These are phyloP conservation scores for Gigaspora rosea DNA, from an alignment of 192 early-diverging fungal species.

Conservation along the genomic window DNA sequence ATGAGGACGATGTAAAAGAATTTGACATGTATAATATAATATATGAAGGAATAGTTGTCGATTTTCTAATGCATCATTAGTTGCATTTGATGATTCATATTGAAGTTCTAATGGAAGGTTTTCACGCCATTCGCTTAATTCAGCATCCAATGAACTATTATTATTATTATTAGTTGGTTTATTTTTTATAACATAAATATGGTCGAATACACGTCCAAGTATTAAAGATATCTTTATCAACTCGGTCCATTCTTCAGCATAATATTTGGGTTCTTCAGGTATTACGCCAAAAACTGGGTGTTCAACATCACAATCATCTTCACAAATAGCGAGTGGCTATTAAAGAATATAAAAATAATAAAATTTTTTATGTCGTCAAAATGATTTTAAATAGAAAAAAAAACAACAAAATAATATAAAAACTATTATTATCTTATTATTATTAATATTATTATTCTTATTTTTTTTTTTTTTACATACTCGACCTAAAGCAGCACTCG, in stretches of 20 bases:
- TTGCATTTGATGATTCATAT: slow-evolving; percentile 38
- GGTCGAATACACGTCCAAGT: slow-evolving; percentile 51
- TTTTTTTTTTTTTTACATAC: neutral
- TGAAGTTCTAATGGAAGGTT: slow-evolving; percentile 46
- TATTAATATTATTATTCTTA: neutral
- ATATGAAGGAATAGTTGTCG: slow-evolving; percentile 42
- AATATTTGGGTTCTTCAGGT: neutral
- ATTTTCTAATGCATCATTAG: neutral
- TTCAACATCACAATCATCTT: slow-evolving; percentile 47
- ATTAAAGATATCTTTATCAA: slow-evolving; percentile 35
- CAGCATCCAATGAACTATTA: slow-evolving; percentile 32
- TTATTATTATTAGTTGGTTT: slow-evolving; percentile 28
- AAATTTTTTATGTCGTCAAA: neutral
- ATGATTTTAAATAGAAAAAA: neutral
- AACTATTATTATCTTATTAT: neutral
- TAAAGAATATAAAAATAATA: neutral
- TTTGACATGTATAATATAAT: slow-evolving; percentile 55
- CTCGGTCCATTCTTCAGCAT: slow-evolving; percentile 29
- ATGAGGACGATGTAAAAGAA: slow-evolving; percentile 57
- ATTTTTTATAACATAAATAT: slow-evolving; percentile 50
- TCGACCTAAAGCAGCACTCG: slow-evolving; percentile 66
- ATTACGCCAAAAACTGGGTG: slow-evolving; percentile 33
- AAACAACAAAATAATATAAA: neutral
- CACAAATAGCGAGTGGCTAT: slow-evolving; percentile 40
- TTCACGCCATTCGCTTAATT: slow-evolving; percentile 46